Percentiles rank a stretch among this genome's conserved stretches.
phyloP scores from a whole-genome alignment of 805 yeast genomes.

The Sugiyamaella qingdaonensis region DNA sequence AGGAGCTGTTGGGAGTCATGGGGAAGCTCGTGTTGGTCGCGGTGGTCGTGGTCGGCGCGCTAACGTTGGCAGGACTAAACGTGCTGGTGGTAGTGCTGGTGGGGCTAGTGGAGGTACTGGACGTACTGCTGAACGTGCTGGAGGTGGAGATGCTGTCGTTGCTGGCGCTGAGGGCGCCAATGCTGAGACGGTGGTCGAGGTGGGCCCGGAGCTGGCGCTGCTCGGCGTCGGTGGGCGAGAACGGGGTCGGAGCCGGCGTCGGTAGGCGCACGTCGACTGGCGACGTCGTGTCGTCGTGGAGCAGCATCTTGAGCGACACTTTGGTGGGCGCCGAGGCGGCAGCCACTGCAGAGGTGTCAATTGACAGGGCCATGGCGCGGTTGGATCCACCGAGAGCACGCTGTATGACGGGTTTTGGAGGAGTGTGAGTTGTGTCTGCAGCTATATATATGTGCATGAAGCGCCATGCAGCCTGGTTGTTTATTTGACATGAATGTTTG shows the following conservation, averaged over 20 bases:
- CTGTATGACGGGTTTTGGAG: not conserved
- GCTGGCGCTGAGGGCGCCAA: too few relatives aligned
- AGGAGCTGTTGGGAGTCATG: too few relatives aligned
- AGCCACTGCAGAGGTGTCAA: not conserved
- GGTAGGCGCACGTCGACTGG: not conserved
- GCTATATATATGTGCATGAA: not conserved
- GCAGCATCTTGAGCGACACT: constrained; percentile 3
- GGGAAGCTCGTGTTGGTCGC: too few relatives aligned
- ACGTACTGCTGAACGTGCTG: too few relatives aligned
- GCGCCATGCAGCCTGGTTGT: not conserved
- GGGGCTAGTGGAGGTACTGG: too few relatives aligned
- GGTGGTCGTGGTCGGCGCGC: too few relatives aligned
- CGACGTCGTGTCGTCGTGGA: constrained; percentile 2
- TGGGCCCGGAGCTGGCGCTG: constrained; percentile 6
- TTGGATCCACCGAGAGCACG: not conserved
- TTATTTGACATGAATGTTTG: constrained; percentile 3
- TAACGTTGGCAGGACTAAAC: too few relatives aligned
- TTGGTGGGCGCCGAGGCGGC: not conserved
- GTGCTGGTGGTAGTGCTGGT: too few relatives aligned
- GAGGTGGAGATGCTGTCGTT: too few relatives aligned
- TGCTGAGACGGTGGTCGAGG: not conserved
- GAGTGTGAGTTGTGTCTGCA: not conserved
- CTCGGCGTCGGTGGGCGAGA: constrained; percentile 10
- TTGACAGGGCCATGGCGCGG: not conserved
- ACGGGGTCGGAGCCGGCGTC: constrained; percentile 14